Evolutionary conservation across 345 rosid species (phyloP).

Genomic region (Populus pruinosa): DNA sequence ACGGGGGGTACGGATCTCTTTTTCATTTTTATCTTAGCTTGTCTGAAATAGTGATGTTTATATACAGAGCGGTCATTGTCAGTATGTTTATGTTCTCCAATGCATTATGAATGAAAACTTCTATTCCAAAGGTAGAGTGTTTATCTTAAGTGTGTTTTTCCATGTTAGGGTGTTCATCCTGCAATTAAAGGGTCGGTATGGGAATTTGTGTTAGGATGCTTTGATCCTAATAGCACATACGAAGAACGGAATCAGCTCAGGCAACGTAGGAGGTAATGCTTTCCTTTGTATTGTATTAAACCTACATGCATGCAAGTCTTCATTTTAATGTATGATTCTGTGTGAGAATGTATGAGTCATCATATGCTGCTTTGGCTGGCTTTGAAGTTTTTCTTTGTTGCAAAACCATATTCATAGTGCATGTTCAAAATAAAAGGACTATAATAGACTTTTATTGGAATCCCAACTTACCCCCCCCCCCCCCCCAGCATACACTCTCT

Average conservation of each 20-base stretch:
- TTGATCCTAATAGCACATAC: constrained; percentile 82
- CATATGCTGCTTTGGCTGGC: too few species aligned
- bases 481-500: not conserved
- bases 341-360: too few species aligned
- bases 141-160: constrained; percentile 27
- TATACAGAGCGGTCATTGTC: not conserved
- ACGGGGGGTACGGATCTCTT: constrained; percentile 60
- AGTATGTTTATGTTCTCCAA: not conserved
- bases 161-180: constrained; percentile 84
- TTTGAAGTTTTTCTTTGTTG: too few species aligned
- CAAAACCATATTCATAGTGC: too few species aligned
- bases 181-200: constrained; percentile 84
- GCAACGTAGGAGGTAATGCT: constrained; percentile 60
- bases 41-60: not conserved
- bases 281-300: not conserved
- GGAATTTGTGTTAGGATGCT: constrained; percentile 95
- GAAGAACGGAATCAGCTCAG: constrained; percentile 67
- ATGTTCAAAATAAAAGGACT: too few species aligned
- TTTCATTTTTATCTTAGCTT: not conserved
- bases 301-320: too few species aligned
- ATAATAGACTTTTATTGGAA: too few species aligned
- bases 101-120: not conserved
- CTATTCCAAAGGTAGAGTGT: not conserved
- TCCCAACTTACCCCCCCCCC: too few species aligned
- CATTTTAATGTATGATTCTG: too few species aligned